phyloP scores from a whole-genome alignment of 176 grass and related monocot species.

The Lolium multiflorum region DNA sequence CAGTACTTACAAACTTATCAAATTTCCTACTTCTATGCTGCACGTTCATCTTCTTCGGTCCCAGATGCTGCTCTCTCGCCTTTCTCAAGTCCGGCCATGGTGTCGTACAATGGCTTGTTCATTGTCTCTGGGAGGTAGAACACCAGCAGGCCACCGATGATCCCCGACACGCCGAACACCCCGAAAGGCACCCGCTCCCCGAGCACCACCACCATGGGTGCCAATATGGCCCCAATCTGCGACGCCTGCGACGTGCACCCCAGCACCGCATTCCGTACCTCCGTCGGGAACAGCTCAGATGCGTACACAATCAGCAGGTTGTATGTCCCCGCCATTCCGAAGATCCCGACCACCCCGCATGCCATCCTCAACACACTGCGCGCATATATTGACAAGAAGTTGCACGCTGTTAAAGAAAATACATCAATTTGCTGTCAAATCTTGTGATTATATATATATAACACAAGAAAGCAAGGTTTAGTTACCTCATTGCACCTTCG shows the following conservation, averaged over 20 bases:
- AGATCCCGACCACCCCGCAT: constrained; percentile 79
- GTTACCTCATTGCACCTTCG: constrained; percentile 45
- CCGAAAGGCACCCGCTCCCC: constrained; percentile 72
- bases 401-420: not conserved
- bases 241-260: constrained; percentile 68
- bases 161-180: constrained; percentile 69
- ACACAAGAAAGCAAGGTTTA: not conserved
- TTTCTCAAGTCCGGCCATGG: constrained; percentile 79
- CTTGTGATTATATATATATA: too few species aligned
- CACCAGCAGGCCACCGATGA: constrained; percentile 62
- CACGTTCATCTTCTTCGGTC: constrained; percentile 24
- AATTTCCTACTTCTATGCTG: not conserved
- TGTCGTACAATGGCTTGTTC: constrained; percentile 86
- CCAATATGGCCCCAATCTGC: constrained; percentile 83
- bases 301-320: constrained; percentile 89
- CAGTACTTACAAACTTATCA: not conserved
- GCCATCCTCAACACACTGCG: constrained; percentile 64
- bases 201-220: constrained; percentile 78
- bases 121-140: constrained; percentile 81
- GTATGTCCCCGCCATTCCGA: constrained; percentile 87
- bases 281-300: constrained; percentile 85
- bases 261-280: constrained; percentile 79
- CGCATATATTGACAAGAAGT: not conserved
- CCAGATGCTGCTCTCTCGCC: constrained; percentile 46
- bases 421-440: not conserved